Percentiles rank a stretch among this genome's conserved stretches.
phyloP scores from a whole-genome alignment of 1,139 yeast genomes.

The Pichia sp. region DNA sequence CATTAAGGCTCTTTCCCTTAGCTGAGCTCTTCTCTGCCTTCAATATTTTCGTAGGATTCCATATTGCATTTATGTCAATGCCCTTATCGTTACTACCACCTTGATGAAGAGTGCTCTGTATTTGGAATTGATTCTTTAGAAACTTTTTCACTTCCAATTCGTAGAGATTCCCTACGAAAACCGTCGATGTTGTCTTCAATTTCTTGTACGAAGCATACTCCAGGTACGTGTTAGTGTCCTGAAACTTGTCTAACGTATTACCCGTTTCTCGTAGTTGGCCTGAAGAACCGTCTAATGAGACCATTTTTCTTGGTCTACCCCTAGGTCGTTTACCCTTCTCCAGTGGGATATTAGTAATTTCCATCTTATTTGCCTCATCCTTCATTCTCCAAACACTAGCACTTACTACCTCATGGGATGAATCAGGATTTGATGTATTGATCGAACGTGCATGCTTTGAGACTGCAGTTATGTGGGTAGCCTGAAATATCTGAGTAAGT shows the following conservation, averaged over 20 bases:
- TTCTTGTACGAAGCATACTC: slow-evolving; percentile 24
- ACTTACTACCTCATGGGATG: no score
- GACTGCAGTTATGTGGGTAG: no score
- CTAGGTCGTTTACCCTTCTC: slow-evolving; percentile 9
- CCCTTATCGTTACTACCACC: slow-evolving; percentile 78
- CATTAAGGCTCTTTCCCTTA: neutral
- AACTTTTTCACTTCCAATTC: slow-evolving; percentile 50
- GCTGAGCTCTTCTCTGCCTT: neutral
- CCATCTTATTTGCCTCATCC: neutral
- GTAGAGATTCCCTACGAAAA: slow-evolving; percentile 63
- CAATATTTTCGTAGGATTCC: slow-evolving; percentile 37
- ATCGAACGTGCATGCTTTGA: no score
- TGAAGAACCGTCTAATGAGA: neutral
- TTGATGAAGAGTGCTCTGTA: slow-evolving; percentile 32
- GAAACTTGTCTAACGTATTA: slow-evolving; percentile 6
- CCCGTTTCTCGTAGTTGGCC: neutral
- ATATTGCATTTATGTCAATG: slow-evolving; percentile 55
- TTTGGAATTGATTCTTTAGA: slow-evolving; percentile 34
- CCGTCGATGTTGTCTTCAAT: slow-evolving; percentile 36
- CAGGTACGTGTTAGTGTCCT: slow-evolving; percentile 22
- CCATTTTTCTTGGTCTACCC: slow-evolving; percentile 9
- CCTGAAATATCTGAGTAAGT: no score
- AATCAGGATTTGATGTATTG: no score
- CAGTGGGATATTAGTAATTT: neutral
- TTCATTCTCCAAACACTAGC: no score